A percentile compares a stretch with the other conserved stretches of the same genome.
These are phyloP conservation scores for Lojkania enalia DNA, from an alignment of 2,329 filamentous ascomycete genomes.

Conservation along the genomic window DNA sequence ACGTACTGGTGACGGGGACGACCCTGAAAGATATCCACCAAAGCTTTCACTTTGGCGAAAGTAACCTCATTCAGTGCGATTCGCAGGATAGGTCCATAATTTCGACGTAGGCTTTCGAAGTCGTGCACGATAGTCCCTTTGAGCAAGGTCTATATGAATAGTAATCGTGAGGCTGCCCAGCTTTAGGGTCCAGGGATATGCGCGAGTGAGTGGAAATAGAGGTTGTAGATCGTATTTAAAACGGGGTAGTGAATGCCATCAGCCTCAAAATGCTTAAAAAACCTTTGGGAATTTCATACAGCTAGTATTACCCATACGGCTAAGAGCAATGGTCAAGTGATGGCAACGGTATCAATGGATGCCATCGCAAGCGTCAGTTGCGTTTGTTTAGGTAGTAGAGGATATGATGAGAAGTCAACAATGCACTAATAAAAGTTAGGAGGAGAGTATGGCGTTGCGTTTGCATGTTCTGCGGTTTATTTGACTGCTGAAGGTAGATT, in stretches of 20 bases:
- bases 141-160: conserved; percentile 17
- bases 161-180: conserved; percentile 1
- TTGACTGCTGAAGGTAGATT: too few relatives aligned
- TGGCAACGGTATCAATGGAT: too few relatives aligned
- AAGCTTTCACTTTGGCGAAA: conserved; percentile 8
- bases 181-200: conserved; percentile 1
- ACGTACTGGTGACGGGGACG: neutral
- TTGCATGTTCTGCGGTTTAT: too few relatives aligned
- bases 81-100: conserved; percentile 8
- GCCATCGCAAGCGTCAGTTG: too few relatives aligned
- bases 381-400: too few relatives aligned
- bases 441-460: too few relatives aligned
- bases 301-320: too few relatives aligned
- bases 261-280: too few relatives aligned
- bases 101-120: neutral
- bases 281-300: too few relatives aligned
- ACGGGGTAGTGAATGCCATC: neutral
- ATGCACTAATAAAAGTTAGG: too few relatives aligned
- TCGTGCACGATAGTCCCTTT: conserved; percentile 11
- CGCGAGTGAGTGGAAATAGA: conserved; percentile 9
- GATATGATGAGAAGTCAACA: too few relatives aligned
- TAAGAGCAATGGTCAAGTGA: too few relatives aligned
- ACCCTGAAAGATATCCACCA: conserved; percentile 6
- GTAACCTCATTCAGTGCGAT: conserved; percentile 12
- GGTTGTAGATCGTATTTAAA: conserved; percentile 4